These are phyloP conservation scores for Colletotrichum gigasporum DNA, from an alignment of 2,329 filamentous ascomycete genomes.

Conservation along the genomic window DNA sequence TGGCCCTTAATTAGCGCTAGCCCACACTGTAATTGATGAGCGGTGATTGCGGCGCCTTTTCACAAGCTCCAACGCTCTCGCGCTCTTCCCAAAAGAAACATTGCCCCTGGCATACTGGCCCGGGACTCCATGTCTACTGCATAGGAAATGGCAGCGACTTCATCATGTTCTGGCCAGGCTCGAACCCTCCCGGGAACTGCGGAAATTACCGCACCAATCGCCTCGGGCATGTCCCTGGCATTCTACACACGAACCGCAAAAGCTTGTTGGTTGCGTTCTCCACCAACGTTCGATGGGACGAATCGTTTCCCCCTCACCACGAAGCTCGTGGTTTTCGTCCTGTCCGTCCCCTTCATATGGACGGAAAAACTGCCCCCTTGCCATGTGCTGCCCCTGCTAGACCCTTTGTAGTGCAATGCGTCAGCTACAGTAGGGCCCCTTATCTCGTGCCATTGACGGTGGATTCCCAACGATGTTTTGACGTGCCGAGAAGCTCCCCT, in stretches of 20 bases:
- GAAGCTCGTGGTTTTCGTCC: neutral
- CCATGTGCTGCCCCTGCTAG: constrained; percentile 12
- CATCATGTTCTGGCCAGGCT: neutral
- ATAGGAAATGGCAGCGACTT: neutral
- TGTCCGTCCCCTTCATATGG: constrained; percentile 13
- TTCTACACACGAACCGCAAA: constrained; percentile 3
- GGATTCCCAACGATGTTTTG: neutral
- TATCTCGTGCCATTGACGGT: constrained; percentile 14
- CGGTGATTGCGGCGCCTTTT: neutral
- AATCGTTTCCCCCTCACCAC: neutral
- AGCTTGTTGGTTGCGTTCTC: constrained; percentile 10
- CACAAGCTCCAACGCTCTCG: neutral
- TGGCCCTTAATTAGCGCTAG: constrained; percentile 26
- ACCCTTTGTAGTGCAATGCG: constrained; percentile 4
- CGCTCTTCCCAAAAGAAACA: neutral
- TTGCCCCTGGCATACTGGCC: neutral
- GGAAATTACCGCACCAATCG: constrained; percentile 10
- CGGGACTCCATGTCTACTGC: constrained; percentile 17
- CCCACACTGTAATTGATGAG: constrained; percentile 14
- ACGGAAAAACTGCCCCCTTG: constrained; percentile 20
- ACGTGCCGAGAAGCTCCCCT: neutral
- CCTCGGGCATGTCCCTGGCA: constrained; percentile 14
- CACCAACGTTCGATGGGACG: neutral
- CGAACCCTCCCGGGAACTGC: neutral
- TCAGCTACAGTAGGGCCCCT: constrained; percentile 3